Evolutionary conservation across 257 asterid genomes (phyloP).

Genomic region (Nicotiana tabacum): DNA sequence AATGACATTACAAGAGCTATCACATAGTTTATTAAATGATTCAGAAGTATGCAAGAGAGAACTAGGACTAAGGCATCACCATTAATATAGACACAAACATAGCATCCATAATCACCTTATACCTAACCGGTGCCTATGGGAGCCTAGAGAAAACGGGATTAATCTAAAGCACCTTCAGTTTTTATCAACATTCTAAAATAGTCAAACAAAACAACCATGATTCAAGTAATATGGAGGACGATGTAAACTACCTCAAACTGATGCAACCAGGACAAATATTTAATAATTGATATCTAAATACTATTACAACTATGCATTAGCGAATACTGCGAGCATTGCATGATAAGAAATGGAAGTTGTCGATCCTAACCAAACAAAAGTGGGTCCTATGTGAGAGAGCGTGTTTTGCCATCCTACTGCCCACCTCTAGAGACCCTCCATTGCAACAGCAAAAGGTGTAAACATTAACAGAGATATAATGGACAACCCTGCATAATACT

Average conservation of each 20-base stretch:
- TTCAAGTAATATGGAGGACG: background rate
- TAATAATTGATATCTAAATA: background rate
- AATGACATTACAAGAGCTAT: background rate
- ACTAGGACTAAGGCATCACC: too few species aligned
- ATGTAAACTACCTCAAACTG: background rate
- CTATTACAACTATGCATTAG: background rate
- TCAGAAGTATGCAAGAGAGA: too few species aligned
- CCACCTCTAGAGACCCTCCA: slow-evolving; percentile 20
- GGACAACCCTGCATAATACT: slow-evolving; percentile 17
- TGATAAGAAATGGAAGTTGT: background rate
- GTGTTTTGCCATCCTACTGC: slow-evolving; percentile 12
- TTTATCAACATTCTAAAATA: background rate
- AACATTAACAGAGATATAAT: slow-evolving; percentile 17
- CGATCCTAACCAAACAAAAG: slow-evolving; percentile 10
- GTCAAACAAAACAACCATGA: background rate
- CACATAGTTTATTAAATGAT: too few species aligned
- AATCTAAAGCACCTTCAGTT: background rate
- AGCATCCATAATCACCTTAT: too few species aligned
- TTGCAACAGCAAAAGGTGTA: slow-evolving; percentile 12
- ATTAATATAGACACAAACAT: too few species aligned
- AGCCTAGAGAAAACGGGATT: background rate
- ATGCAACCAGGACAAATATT: background rate
- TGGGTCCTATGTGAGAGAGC: slow-evolving; percentile 17
- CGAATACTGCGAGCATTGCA: background rate
- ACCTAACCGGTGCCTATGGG: background rate